A percentile compares a stretch with the other conserved stretches of the same genome.
Conservation (phyloP, 495 filamentous ascomycete genomes). For the Neurospora sp. region DNA sequence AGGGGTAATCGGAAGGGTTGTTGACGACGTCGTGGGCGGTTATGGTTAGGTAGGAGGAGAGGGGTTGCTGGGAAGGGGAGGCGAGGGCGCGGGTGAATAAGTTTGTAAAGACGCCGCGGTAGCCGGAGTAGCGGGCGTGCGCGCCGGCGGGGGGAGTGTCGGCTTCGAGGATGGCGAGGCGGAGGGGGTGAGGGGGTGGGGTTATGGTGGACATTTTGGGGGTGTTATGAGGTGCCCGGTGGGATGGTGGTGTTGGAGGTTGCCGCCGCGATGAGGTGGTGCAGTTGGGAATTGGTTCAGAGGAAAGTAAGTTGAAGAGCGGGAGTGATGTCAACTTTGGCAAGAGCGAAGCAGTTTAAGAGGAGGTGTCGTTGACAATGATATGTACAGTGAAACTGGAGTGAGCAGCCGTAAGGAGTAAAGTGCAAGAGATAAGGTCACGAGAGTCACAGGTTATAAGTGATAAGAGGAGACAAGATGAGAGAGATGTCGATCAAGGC, state of each 20-base stretch:
- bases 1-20: constrained; percentile 46
- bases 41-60: constrained; percentile 42
- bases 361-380: not conserved
- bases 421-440: not conserved
- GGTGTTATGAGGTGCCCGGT: not conserved
- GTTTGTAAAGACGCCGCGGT: constrained; percentile 59
- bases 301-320: not conserved
- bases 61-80: constrained; percentile 5
- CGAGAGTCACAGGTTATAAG: not conserved
- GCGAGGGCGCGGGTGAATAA: constrained; percentile 44
- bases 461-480: not conserved
- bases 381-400: not conserved
- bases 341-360: not conserved
- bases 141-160: constrained; percentile 54
- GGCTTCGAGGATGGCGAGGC: constrained; percentile 77
- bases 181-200: constrained; percentile 40
- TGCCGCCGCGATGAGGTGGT: not conserved
- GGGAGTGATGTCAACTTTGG: not conserved
- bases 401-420: not conserved
- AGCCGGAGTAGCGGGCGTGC: constrained; percentile 55
- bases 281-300: too few species aligned
- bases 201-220: constrained; percentile 3
- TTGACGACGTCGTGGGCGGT: constrained; percentile 60
- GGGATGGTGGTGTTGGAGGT: not conserved
- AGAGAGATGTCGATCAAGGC: not conserved